Base-by-base conservation (phyloP, 2,329 filamentous ascomycete species). In the Exophiala aquamarina region DNA sequence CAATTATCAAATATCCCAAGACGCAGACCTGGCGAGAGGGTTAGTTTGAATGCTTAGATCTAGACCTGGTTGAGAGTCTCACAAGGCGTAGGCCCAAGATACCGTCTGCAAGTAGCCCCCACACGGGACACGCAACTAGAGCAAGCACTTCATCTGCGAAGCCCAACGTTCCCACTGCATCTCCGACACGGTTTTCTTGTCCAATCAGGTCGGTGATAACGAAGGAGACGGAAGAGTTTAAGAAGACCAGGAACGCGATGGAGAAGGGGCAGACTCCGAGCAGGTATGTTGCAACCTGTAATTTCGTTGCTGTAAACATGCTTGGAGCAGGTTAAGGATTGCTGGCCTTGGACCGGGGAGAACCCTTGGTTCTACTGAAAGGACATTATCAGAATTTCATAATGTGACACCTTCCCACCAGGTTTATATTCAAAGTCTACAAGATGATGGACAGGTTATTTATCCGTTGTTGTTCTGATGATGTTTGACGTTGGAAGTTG, bases 1-100 rank as follows among this genome's bases (percentile, higher is more conserved):
- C 90, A 44, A 97, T 86, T 57, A 96, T 80, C 18, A 78, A 69
- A 65, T 96, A 98, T 6, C 93, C 93, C 31, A 86, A 69, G 18
- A 90, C 86, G 55, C 70, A 73, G 19, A 75, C 71, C 72, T 74
- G 50, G 9, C 7, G 21, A 44, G 21, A 44, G 20, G 44, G 51
- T 44, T 43, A 53, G 41, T 18, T 19, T 40, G 15, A 36, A 15
- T 35, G 28, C 9, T 18, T 5, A n/a, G 37, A 35, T 43, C 23
- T 5, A 38, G 29, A 32, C 11, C 38, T 37, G 31, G 17, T 32
- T 17, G 43, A 14, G 34, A 52, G 21, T 38, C 70, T 63, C 61
- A 75, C 72, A 63, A 67, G 64, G 48, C 72, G 69, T 41, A 75
- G 67, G 14, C 73, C 73, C 6, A 26, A 11, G 36, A 75, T 67